A percentile compares a stretch with the other conserved stretches of the same genome.
These are phyloP conservation scores for Russula brevipes DNA, from an alignment of 768 basidiomycete genomes.

Conservation along the genomic window DNA sequence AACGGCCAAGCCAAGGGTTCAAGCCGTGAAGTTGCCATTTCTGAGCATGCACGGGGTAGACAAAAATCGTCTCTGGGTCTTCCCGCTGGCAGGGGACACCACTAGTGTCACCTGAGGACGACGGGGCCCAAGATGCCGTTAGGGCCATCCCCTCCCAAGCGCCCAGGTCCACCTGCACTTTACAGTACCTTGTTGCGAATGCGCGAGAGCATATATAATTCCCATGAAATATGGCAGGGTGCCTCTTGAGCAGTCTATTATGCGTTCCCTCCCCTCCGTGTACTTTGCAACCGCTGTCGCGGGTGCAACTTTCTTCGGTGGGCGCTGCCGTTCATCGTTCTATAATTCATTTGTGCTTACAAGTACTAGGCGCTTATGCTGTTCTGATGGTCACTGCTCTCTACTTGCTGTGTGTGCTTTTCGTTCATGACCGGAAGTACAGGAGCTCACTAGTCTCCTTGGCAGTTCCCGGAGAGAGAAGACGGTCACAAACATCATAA, in stretches of 20 bases:
- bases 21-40: too few relatives aligned
- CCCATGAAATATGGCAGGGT: too few relatives aligned
- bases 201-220: constrained; percentile 1
- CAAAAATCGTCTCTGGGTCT: not conserved
- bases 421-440: not conserved
- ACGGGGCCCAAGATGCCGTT: not conserved
- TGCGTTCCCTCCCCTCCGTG: constrained; percentile 4
- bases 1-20: not conserved
- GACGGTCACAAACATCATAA: not conserved
- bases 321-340: not conserved
- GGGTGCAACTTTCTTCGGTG: constrained; percentile 12
- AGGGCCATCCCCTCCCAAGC: not conserved
- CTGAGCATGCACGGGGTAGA: not conserved
- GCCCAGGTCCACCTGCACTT: not conserved
- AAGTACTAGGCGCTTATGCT: constrained; percentile 10
- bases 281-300: constrained; percentile 1
- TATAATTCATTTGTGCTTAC: not conserved
- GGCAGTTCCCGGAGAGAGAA: constrained; percentile 10
- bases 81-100: not conserved
- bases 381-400: constrained; percentile 3
- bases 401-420: constrained; percentile 16
- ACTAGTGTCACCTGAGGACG: not conserved
- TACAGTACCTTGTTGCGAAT: not conserved
- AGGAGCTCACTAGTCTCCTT: not conserved
- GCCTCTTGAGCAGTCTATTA: not conserved